Conservation (phyloP, 176 grass and related monocot species). For the Chloris gayana region DNA sequence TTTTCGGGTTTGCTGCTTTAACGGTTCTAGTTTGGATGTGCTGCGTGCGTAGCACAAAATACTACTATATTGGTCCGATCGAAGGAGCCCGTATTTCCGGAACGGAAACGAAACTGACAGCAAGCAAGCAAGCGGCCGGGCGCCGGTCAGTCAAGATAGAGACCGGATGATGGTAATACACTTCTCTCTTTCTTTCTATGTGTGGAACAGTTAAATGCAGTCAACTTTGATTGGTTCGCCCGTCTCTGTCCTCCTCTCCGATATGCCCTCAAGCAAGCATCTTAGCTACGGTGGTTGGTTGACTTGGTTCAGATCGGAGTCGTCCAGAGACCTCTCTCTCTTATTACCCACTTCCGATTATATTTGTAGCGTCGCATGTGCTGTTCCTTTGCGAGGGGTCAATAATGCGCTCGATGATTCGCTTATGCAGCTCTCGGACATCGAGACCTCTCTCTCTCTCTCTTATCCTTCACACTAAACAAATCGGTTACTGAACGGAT, state of each 20-base stretch:
- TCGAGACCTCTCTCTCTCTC: neutral
- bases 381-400: neutral
- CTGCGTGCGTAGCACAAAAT: too few species aligned
- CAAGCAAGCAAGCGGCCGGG: neutral
- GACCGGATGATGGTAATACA: too few species aligned
- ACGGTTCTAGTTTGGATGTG: too few species aligned
- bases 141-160: neutral
- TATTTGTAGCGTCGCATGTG: neutral
- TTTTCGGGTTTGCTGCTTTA: neutral
- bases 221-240: constrained; percentile 27
- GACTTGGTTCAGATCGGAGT: constrained; percentile 33
- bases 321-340: neutral
- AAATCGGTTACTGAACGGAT: neutral
- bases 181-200: too few species aligned
- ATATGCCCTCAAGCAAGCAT: neutral
- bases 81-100: neutral
- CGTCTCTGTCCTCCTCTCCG: constrained; percentile 8
- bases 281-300: constrained; percentile 12
- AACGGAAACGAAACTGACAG: neutral
- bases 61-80: too few species aligned
- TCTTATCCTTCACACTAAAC: neutral
- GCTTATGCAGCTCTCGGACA: neutral
- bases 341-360: neutral
- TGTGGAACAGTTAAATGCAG: neutral
- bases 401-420: neutral